These are phyloP conservation scores for Corrigiola litoralis DNA, from an alignment of 179 eudicot genomes.

Conservation along the genomic window DNA sequence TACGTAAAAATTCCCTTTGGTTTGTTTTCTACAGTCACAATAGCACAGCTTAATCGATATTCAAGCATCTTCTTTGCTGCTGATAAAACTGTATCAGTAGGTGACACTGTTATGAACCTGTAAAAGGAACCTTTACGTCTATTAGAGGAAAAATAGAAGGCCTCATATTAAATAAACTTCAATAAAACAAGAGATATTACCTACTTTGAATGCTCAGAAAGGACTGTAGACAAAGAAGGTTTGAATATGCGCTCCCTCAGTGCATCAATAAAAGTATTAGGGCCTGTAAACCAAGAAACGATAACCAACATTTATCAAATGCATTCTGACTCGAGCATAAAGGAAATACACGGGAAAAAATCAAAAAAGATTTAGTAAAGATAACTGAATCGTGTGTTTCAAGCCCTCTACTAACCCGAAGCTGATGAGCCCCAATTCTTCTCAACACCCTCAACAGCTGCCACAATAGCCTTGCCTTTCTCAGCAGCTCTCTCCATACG, in stretches of 20 bases:
- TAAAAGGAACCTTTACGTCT: constrained; percentile 3
- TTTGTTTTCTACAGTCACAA: constrained; percentile 73
- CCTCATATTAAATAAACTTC: neutral
- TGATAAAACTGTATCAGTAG: constrained; percentile 69
- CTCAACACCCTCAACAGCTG: constrained; percentile 99
- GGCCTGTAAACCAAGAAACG: constrained; percentile 39
- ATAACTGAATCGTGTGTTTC: neutral
- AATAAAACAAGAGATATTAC: constrained; percentile 52
- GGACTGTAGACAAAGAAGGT: constrained; percentile 85
- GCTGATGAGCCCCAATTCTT: constrained; percentile 85
- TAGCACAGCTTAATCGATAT: constrained; percentile 52
- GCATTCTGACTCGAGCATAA: neutral
- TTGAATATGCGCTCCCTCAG: constrained; percentile 78
- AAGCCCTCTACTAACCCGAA: constrained; percentile 52
- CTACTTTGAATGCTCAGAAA: constrained; percentile 96
- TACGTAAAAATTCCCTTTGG: constrained; percentile 92
- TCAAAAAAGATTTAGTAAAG: neutral
- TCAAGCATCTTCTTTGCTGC: constrained; percentile 92
- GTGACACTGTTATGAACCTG: constrained; percentile 80
- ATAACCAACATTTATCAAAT: constrained; percentile 2
- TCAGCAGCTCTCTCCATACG: constrained; percentile 98
- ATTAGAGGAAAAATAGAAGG: constrained; percentile 15
- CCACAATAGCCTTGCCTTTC: constrained; percentile 93
- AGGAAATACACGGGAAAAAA: neutral
- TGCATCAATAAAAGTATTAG: constrained; percentile 81